phyloP scores from a whole-genome alignment of 495 filamentous ascomycete genomes.

The Lindgomyces ingoldianus region DNA sequence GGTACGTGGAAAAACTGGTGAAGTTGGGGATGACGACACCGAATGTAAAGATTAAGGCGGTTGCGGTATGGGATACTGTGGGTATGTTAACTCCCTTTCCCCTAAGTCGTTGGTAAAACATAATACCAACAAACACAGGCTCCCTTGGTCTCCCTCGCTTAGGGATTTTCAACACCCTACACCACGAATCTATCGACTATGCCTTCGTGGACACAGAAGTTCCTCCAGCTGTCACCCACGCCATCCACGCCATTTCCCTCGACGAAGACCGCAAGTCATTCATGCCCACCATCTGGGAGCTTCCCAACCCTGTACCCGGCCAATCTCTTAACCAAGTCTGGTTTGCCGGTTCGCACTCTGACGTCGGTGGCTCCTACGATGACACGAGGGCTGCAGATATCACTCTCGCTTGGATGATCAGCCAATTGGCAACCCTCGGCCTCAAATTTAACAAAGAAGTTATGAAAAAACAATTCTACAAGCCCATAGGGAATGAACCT shows the following conservation, averaged over 20 bases:
- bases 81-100: neutral
- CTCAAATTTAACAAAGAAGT: slow-evolving; percentile 66
- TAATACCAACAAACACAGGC: slow-evolving; percentile 31
- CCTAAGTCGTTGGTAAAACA: slow-evolving; percentile 1
- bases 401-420: slow-evolving; percentile 45
- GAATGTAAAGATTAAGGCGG: slow-evolving; percentile 24
- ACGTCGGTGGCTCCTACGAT: slow-evolving; percentile 32
- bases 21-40: slow-evolving; percentile 10
- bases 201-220: slow-evolving; percentile 34
- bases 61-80: slow-evolving; percentile 36
- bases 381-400: slow-evolving; percentile 40
- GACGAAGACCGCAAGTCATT: slow-evolving; percentile 34
- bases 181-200: slow-evolving; percentile 28
- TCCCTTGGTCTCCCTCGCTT: slow-evolving; percentile 24
- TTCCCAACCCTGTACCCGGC: slow-evolving; percentile 10
- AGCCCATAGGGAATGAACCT: slow-evolving; percentile 1
- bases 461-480: slow-evolving; percentile 68
- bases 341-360: slow-evolving; percentile 31
- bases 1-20: slow-evolving; percentile 8
- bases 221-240: slow-evolving; percentile 33
- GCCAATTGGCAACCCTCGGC: slow-evolving; percentile 28
- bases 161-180: slow-evolving; percentile 10
- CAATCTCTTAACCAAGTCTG: slow-evolving; percentile 33
- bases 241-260: slow-evolving; percentile 32
- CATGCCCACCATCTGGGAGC: slow-evolving; percentile 41